Evolutionary conservation across 768 basidiomycete species (phyloP).

Genomic region (Sistotremastrum suecicum): DNA sequence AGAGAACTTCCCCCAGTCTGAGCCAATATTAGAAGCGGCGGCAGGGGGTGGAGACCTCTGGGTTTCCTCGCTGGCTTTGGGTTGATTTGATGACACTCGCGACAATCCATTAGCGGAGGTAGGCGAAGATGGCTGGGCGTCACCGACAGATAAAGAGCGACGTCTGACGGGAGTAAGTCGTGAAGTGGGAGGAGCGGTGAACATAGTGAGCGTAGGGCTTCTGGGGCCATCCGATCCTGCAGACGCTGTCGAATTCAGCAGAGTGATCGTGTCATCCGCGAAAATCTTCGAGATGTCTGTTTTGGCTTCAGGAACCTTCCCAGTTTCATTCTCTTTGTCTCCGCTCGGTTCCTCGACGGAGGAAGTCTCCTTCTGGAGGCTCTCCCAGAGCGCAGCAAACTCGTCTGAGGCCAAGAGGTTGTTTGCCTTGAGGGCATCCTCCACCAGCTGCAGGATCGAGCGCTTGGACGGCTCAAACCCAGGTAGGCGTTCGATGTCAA

Average conservation of each 20-base stretch:
- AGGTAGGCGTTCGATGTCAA: conserved; percentile 39
- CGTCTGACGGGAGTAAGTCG: conserved; percentile 13
- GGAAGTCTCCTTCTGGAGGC: conserved; percentile 30
- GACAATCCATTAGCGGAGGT: too few relatives aligned
- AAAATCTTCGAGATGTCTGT: conserved; percentile 39
- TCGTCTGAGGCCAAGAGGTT: conserved; percentile 21
- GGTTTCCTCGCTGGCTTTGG: conserved; percentile 11
- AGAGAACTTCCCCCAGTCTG: conserved; percentile 61
- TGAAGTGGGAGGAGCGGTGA: conserved; percentile 18
- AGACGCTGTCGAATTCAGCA: conserved; percentile 36
- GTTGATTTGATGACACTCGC: conserved; percentile 9
- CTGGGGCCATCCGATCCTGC: conserved; percentile 19
- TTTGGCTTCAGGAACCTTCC: conserved; percentile 18
- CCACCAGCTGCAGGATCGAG: conserved; percentile 42
- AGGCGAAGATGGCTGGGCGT: conserved; percentile 3
- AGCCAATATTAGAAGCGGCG: conserved; percentile 16
- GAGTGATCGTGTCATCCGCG: conserved; percentile 50
- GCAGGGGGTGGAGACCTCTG: conserved; percentile 11
- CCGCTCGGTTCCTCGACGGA: conserved; percentile 7
- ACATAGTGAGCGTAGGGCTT: conserved; percentile 9
- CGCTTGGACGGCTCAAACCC: conserved; percentile 27
- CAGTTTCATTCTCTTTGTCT: conserved; percentile 15
- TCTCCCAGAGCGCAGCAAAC: conserved; percentile 35
- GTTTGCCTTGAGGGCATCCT: conserved; percentile 41
- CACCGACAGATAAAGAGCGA: conserved; percentile 18